phyloP scores from a whole-genome alignment of 495 filamentous ascomycete genomes.

The Aspergillus mulundensis region DNA sequence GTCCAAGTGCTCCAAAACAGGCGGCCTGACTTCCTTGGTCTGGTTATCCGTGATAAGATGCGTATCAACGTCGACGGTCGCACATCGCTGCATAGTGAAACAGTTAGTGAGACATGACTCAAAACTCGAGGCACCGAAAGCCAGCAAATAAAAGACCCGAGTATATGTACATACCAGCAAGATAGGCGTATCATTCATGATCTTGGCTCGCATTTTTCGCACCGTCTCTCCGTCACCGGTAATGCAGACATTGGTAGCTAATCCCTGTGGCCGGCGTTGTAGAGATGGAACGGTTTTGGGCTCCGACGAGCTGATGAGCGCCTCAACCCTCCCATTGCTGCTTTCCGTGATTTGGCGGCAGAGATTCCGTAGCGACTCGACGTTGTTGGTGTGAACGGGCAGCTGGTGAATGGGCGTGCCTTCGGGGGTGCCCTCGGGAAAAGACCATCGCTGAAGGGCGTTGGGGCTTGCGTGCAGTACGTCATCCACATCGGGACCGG shows the following conservation, averaged over 20 bases:
- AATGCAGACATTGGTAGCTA: conserved; percentile 87
- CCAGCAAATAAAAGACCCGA: conserved; percentile 24
- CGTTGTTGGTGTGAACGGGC: conserved; percentile 81
- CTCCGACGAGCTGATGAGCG: conserved; percentile 74
- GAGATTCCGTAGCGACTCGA: conserved; percentile 67
- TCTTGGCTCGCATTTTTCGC: conserved; percentile 75
- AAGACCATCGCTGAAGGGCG: conserved; percentile 84
- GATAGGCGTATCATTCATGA: conserved; percentile 82
- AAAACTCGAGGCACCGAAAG: conserved; percentile 13
- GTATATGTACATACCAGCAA: conserved; percentile 62
- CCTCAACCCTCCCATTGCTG: conserved; percentile 67
- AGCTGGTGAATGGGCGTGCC: conserved; percentile 78
- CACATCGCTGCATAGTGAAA: conserved; percentile 64
- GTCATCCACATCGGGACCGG: conserved; percentile 86
- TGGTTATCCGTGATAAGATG: conserved; percentile 73
- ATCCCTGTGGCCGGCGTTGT: conserved; percentile 63
- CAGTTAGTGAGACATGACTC: conserved; percentile 23
- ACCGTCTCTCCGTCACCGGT: conserved; percentile 79
- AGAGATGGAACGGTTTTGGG: conserved; percentile 68
- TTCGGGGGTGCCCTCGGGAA: conserved; percentile 79
- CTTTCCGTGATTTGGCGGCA: conserved; percentile 74
- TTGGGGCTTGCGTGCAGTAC: conserved; percentile 82
- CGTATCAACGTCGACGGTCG: conserved; percentile 86
- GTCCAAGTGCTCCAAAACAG: conserved; percentile 80
- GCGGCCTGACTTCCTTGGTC: conserved; percentile 60